Evolutionary conservation across 805 yeast genomes (phyloP).

Genomic region (Zygosaccharomyces siamensis): DNA sequence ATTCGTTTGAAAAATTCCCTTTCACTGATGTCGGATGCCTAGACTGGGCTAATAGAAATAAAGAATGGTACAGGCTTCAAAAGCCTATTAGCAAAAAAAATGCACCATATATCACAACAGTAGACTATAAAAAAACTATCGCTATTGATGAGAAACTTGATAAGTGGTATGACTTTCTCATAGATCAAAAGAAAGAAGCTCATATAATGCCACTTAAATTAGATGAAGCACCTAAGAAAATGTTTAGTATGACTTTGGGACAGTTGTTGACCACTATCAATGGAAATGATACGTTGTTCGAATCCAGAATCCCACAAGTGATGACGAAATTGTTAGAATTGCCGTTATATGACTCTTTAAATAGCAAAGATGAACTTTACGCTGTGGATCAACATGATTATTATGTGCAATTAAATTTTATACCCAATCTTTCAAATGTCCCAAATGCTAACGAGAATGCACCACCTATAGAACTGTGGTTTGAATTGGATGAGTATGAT

Average conservation of each 20-base stretch:
- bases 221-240: conserved; percentile 7
- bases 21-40: conserved; percentile 25
- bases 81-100: conserved; percentile 10
- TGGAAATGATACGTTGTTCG: conserved; percentile 14
- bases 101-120: not conserved
- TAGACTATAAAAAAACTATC: not conserved
- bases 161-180: conserved; percentile 16
- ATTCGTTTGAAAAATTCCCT: conserved; percentile 21
- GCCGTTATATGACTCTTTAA: conserved; percentile 18
- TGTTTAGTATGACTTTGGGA: conserved; percentile 28
- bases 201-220: conserved; percentile 6
- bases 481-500: conserved; percentile 29
- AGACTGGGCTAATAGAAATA: conserved; percentile 26
- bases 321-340: conserved; percentile 21
- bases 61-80: conserved; percentile 27
- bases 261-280: conserved; percentile 16
- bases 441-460: conserved; percentile 3
- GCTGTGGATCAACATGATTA: conserved; percentile 31
- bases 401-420: conserved; percentile 27
- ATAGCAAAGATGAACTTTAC: conserved; percentile 12
- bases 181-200: not conserved
- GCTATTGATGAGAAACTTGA: conserved; percentile 16
- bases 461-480: conserved; percentile 31
- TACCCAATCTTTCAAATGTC: conserved; percentile 18
- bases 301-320: conserved; percentile 25